Percentiles rank a stretch among this genome's conserved stretches.
Conservation (phyloP, 257 asterid species). For the Solanum peruvianum region DNA sequence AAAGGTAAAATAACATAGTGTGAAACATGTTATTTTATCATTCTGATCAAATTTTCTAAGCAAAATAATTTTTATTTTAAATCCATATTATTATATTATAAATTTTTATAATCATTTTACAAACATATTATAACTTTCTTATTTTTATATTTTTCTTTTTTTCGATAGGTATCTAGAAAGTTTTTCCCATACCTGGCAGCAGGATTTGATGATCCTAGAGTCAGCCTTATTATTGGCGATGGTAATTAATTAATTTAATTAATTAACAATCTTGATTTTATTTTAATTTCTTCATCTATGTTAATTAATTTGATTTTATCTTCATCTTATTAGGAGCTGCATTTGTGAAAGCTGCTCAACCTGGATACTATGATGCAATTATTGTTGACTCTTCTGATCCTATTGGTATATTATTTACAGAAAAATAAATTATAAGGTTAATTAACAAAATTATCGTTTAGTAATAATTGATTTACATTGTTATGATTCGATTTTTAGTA, state of each 20-base stretch:
- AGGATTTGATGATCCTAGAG: conserved; percentile 8
- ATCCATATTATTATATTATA: neutral
- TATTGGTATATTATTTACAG: neutral
- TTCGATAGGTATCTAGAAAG: conserved; percentile 1
- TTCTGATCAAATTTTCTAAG: too few species aligned
- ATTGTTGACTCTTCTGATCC: conserved; percentile 11
- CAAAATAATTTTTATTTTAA: too few species aligned
- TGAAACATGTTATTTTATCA: too few species aligned
- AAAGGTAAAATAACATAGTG: too few species aligned
- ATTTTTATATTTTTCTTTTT: too few species aligned
- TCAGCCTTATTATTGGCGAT: conserved; percentile 4
- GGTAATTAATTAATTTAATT: neutral
- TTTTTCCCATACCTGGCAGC: conserved; percentile 1
- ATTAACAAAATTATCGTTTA: neutral
- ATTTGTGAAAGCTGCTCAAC: conserved; percentile 4
- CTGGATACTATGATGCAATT: conserved; percentile 9
- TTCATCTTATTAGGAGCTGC: neutral
- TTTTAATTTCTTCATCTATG: neutral
- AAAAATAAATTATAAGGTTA: neutral
- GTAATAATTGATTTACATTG: neutral
- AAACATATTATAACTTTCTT: neutral
- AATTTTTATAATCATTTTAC: neutral
- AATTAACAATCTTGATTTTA: neutral
- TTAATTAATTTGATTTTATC: neutral
- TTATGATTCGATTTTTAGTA: too few species aligned